These are phyloP conservation scores for Platanthera guangdongensis DNA, from an alignment of 106 monocot genomes.

Conservation along the genomic window DNA sequence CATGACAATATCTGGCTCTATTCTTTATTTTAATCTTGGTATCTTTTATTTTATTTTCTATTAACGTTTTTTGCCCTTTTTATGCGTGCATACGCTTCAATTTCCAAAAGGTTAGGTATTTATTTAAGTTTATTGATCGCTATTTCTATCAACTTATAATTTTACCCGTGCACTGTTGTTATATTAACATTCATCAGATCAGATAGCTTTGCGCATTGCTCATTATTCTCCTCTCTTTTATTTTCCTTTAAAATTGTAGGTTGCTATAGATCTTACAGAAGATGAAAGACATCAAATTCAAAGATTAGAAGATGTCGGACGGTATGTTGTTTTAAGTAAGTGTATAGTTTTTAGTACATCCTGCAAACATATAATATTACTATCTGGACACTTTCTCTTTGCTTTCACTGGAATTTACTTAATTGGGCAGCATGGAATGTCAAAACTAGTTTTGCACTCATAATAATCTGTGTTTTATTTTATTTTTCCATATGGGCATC, in stretches of 20 bases:
- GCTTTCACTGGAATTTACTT: not conserved
- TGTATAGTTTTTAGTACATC: not conserved
- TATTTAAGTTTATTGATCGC: not conserved
- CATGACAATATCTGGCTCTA: not conserved
- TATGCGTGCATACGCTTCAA: not conserved
- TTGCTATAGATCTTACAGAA: constrained; percentile 75
- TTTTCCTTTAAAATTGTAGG: constrained; percentile 25
- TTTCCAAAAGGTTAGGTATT: not conserved
- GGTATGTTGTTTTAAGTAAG: constrained; percentile 31
- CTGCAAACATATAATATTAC: not conserved
- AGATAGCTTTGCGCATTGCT: not conserved
- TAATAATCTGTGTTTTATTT: not conserved
- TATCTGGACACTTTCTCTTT: not conserved
- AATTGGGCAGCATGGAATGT: not conserved
- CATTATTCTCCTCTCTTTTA: not conserved
- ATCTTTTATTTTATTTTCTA: not conserved
- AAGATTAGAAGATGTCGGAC: constrained; percentile 35
- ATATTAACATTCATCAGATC: not conserved
- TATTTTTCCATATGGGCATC: not conserved
- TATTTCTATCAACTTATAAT: not conserved
- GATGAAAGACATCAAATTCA: constrained; percentile 65
- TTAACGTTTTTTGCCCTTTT: not conserved
- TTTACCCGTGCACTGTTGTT: not conserved
- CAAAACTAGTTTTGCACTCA: not conserved
- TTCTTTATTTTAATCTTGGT: not conserved